Percentiles rank a stretch among this genome's conserved stretches.
Evolutionary conservation across 768 basidiomycete species (phyloP).

Genomic region (Gymnopilus junonius): DNA sequence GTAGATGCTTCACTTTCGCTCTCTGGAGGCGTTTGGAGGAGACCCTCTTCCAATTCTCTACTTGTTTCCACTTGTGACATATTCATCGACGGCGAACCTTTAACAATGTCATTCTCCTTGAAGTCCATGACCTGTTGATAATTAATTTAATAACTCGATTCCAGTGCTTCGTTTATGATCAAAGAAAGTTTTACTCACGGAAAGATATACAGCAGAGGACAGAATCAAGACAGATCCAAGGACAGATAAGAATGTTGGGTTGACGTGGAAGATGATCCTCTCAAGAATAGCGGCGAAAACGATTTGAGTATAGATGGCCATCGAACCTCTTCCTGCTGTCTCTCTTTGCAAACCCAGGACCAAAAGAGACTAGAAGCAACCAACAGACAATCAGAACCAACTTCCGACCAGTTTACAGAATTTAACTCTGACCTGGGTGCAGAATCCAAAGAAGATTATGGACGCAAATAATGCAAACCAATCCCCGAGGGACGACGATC

Average conservation of each 20-base stretch:
- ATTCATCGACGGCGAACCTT: neutral
- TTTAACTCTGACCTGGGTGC: constrained; percentile 45
- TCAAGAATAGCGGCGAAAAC: constrained; percentile 72
- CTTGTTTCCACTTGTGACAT: neutral
- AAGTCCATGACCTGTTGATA: neutral
- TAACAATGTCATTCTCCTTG: neutral
- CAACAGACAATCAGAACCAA: constrained; percentile 32
- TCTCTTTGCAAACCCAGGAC: constrained; percentile 16
- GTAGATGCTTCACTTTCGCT: neutral
- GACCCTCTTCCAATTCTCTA: neutral
- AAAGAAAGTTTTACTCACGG: constrained; percentile 42
- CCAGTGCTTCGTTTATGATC: neutral
- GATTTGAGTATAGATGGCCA: constrained; percentile 61
- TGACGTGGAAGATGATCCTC: constrained; percentile 60
- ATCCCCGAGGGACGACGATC: constrained; percentile 48
- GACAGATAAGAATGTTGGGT: constrained; percentile 60
- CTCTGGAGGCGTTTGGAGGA: neutral
- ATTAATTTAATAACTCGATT: neutral
- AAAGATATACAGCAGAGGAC: constrained; percentile 62
- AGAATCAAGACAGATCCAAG: constrained; percentile 70
- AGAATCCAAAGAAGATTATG: constrained; percentile 56
- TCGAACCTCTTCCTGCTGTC: constrained; percentile 40
- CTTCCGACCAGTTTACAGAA: neutral
- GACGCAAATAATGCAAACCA: constrained; percentile 50
- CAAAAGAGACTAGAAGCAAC: constrained; percentile 55